Evolutionary conservation across 2,329 filamentous ascomycete species (phyloP), one percentile per base, ranked within the genome.

Genomic region (Stemphylium vesicarium): DNA sequence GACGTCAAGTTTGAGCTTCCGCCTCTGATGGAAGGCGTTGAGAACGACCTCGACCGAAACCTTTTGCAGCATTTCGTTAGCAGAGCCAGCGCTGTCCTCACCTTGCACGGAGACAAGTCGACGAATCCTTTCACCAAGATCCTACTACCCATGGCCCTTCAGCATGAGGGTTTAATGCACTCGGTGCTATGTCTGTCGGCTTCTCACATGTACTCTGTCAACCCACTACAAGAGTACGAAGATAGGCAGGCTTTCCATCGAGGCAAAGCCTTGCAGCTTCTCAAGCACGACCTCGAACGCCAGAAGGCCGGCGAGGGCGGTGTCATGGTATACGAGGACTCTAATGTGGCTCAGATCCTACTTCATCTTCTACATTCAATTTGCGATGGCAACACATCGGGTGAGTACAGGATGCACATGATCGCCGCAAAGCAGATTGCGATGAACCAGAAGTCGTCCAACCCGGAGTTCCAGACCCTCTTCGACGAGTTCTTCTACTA

Each of bases 121-220:
- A 64, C 87, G 56, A 96, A 96, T 64, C 91, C 91, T 1, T 96
- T 96, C 78, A 91, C 91, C 69, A 89, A 92, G 61, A 88, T 95
- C 62, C 80, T 96, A 32, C 81, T 96, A 2, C 90, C 91, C 1
- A 89, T 96, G 79, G 92, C 92, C 2, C 86, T 90, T 37, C 82
- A 88, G 56, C 88, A 96, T 70, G 83, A 87, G 58, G 91, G 91
- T 11, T 80, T 96, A 47, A 96, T 96, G 92, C 92, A 96, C 73
- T 95, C 92, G 10, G 86, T 96, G 44, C 82, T 96, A 48, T 92
- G 90, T 39, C 81, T 96, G 8, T 90, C 92, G 33, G 90, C 90
- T 64, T 92, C 88, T 56, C 92, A 96, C 66, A 74, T 87, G 47
- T 80, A 81, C n/a, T 80, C 79, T 8, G 72, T 81, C 12, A 79